Base-by-base conservation (phyloP, 306 rosid species). In the Purshia tridentata region DNA sequence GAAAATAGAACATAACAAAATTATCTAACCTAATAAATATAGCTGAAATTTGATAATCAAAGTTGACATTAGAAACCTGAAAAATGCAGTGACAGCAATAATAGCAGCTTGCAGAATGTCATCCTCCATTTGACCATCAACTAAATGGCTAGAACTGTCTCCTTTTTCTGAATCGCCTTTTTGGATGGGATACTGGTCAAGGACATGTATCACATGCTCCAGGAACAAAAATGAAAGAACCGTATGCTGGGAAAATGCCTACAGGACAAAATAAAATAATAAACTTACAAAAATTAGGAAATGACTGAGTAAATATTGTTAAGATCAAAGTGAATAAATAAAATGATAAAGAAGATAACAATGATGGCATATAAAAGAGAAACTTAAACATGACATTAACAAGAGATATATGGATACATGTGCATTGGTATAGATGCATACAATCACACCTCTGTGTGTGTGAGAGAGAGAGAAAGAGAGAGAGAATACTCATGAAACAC, bases 191-290 rank as follows among this genome's bases (percentile, higher is more conserved):
- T 82, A 83, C 88, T 91, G 94, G 64, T 88, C 78, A 67, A 94
- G 91, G 80, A 87, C 88, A 72, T 79, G 60, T 81, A 94, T 78
- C 77, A 88, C 88, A 58, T 94, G 97, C 82, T 94, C 97, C 76
- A 94, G 90, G 84, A 94, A 94, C 82, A 77, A 82, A 75, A 78
- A 72, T 39, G 98, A 94, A 68, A 94, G 90, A 76, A 54, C 84
- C 66, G 85, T 48, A 82, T 94, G 96, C 88, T 94, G 98, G 72
- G 98, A 89, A 86, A 94, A 94, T 70, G 93, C 94, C 98, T 94
- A 84, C 69, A 72, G 80, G 71, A 77, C 29, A 12, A 60, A 60
- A 55, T 16, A 57, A 67, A 56, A 44, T 22, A 42, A 59, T 23
- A 55, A 12, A 20, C 20, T 12, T 9, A 29, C 15, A 62, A 64